Percentiles rank a stretch among this genome's conserved stretches.
Evolutionary conservation across 192 early-diverging fungal species (phyloP).

Genomic region (Allomyces macrogynus): DNA sequence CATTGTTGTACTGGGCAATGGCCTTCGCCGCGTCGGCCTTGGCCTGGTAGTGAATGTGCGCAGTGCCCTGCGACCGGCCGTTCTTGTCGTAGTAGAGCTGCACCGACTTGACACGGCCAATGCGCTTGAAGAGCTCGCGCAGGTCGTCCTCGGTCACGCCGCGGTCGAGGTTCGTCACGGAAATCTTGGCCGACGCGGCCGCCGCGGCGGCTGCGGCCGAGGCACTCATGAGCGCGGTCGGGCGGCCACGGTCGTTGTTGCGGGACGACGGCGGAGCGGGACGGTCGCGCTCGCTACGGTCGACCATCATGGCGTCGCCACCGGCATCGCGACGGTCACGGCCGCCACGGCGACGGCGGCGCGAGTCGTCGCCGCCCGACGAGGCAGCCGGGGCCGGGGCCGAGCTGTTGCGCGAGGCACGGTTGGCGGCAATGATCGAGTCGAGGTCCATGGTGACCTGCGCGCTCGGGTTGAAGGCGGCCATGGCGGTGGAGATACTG

Average conservation of each 20-base stretch:
- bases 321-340: neutral
- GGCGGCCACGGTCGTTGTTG: neutral
- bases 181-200: neutral
- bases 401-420: neutral
- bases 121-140: neutral
- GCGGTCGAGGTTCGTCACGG: neutral
- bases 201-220: neutral
- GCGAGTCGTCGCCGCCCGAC: too few relatives aligned
- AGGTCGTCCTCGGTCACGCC: neutral
- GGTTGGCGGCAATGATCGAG: slow-evolving; percentile 1
- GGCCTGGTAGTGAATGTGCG: neutral
- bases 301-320: neutral
- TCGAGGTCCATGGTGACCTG: neutral
- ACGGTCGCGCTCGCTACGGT: too few relatives aligned
- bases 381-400: too few relatives aligned
- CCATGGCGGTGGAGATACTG: too few relatives aligned
- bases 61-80: neutral
- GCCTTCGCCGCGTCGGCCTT: neutral
- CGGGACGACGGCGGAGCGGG: neutral
- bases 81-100: neutral
- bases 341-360: neutral
- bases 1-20: neutral
- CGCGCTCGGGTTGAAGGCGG: neutral
- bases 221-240: neutral
- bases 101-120: neutral